Evolutionary conservation across 1,284 basidiomycete species (phyloP).

Genomic region (Vanrija pseudolonga): DNA sequence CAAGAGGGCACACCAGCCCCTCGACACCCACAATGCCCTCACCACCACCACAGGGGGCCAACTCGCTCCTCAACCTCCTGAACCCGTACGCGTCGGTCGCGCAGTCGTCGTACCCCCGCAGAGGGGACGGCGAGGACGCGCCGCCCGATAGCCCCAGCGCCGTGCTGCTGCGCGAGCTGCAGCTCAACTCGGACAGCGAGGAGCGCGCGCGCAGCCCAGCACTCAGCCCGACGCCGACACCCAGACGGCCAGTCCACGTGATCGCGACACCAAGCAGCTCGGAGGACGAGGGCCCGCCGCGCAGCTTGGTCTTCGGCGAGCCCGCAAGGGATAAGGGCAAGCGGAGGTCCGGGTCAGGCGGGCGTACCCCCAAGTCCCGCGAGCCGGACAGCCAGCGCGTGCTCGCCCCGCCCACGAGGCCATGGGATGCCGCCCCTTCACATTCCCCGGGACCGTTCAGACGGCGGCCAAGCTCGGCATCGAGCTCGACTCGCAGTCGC

Average conservation of each 20-base stretch:
- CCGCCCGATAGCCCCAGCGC: slow-evolving; percentile 40
- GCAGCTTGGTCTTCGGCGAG: slow-evolving; percentile 32
- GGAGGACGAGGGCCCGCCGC: slow-evolving; percentile 36
- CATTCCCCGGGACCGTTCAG: slow-evolving; percentile 15
- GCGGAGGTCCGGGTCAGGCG: background rate
- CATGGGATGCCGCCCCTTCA: background rate
- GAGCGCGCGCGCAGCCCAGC: slow-evolving; percentile 5
- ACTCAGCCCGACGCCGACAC: slow-evolving; percentile 18
- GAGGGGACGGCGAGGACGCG: slow-evolving; percentile 39
- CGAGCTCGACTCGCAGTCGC: slow-evolving; percentile 1
- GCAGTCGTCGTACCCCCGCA: slow-evolving; percentile 65
- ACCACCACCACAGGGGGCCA: slow-evolving; percentile 7
- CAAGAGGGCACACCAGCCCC: background rate
- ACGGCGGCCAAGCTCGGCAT: slow-evolving; percentile 7
- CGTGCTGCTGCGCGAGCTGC: slow-evolving; percentile 40
- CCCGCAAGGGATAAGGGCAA: slow-evolving; percentile 2
- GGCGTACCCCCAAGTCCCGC: background rate
- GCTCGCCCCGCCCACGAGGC: background rate
- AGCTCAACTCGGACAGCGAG: slow-evolving; percentile 8
- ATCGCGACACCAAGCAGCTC: background rate
- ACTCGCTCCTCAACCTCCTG: slow-evolving; percentile 67
- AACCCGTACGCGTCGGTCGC: slow-evolving; percentile 69
- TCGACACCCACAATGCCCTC: slow-evolving; percentile 10
- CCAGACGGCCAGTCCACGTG: slow-evolving; percentile 1
- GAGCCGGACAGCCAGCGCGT: background rate